phyloP scores from a whole-genome alignment of 495 filamentous ascomycete genomes.

The Umbilicaria muhlenbergii region DNA sequence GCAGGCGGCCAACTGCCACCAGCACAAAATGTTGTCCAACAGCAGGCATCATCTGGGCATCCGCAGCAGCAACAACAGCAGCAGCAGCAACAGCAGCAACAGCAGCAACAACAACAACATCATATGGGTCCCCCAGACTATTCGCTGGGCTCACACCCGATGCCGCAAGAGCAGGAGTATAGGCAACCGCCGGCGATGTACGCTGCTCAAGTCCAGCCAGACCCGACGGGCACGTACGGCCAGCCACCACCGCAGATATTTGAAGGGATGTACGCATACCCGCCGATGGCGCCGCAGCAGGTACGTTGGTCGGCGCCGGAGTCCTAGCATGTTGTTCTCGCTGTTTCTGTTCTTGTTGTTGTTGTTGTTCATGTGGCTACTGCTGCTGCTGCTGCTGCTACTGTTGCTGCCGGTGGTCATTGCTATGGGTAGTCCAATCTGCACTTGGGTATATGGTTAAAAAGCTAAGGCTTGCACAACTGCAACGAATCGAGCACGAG shows the following conservation, averaged over 20 bases:
- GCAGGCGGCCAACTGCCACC: slow-evolving; percentile 42
- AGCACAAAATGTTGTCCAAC: slow-evolving; percentile 38
- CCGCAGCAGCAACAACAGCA: slow-evolving; percentile 13
- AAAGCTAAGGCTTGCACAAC: no score
- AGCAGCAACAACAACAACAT: slow-evolving; percentile 33
- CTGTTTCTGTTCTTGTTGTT: no score
- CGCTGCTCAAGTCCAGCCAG: slow-evolving; percentile 53
- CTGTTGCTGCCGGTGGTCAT: background rate
- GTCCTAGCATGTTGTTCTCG: background rate
- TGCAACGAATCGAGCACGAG: no score
- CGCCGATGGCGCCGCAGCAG: slow-evolving; percentile 70
- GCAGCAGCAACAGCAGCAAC: slow-evolving; percentile 12
- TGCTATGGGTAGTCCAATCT: background rate
- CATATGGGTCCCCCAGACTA: slow-evolving; percentile 63
- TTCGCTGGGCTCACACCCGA: slow-evolving; percentile 42
- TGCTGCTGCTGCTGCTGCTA: no score
- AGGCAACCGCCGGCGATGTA: slow-evolving; percentile 66
- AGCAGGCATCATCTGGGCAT: slow-evolving; percentile 11
- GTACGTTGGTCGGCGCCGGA: slow-evolving; percentile 29
- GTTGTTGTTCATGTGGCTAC: no score
- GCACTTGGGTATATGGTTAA: no score
- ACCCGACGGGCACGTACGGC: slow-evolving; percentile 52
- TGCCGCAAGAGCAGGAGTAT: slow-evolving; percentile 61
- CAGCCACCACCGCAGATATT: slow-evolving; percentile 71
- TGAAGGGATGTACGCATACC: slow-evolving; percentile 74